Base-by-base conservation (phyloP, 2,329 filamentous ascomycete genomes). In the Ophiostoma himal-ulmi region DNA sequence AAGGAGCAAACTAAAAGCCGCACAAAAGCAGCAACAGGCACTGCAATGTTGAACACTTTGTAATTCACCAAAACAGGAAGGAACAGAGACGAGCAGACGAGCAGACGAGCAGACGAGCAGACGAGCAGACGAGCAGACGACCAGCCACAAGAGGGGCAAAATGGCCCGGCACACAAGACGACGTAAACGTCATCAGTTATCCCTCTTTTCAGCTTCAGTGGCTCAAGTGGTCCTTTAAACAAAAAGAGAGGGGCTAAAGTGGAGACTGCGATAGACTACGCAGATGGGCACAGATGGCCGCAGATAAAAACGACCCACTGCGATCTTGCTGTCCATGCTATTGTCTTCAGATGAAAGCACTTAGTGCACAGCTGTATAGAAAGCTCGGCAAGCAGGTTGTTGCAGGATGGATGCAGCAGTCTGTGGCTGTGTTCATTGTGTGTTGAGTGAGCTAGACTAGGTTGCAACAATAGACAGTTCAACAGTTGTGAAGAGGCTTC, bases 141-240 rank as follows among this genome's bases (percentile, higher is more conserved):
- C 52, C 44, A 17, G 44, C 44, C 17, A 48, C 17, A 57, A 26
- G 52, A 57, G 52, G 52, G 52, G n/a, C 44, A 48, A 62, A 44
- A 44, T 7, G 30, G 20, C 26, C 52, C 64, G 68, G 37, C 22
- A 17, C 13, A 11, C 22, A 48, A 6, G 13, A 48, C 44, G 44
- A 64, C 26, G 60, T 30, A 64, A 64, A 64, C 60, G 60, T 64
- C 60, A 64, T 64, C 60, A 64, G 60, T 64, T 34, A n/a, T 57
- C 60, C 60, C 34, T 37, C 60, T 37, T 60, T 64, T 64, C 60
- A 64, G 60, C 60, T 64, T 20, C 13, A n/a, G 60, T 37, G n/a
- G 52, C 22, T 13, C n/a, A 4, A n/a, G 60, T 37, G 52, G 52
- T 26, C 52, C 22, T 57, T 57, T 57, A 57, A 22, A 26, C 13